These are phyloP conservation scores for Huiozyma naganishii DNA, from an alignment of 805 yeast species.

Conservation along the genomic window DNA sequence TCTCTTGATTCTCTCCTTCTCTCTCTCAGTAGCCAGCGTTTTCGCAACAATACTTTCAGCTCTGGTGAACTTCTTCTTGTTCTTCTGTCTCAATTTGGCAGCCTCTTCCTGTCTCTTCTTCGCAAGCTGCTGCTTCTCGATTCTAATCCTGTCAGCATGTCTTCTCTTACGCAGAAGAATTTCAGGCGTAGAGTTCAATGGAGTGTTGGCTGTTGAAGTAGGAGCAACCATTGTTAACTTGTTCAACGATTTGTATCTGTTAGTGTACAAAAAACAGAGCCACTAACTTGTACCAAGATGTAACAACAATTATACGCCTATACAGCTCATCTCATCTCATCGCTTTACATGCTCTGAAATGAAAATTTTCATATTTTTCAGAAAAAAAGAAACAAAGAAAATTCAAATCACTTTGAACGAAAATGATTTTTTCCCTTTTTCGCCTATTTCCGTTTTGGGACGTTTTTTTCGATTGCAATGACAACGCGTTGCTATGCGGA, in stretches of 20 bases:
- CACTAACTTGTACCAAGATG: too few species aligned
- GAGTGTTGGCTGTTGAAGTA: slow-evolving; percentile 1
- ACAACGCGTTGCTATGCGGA: too few species aligned
- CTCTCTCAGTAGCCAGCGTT: slow-evolving; percentile 54
- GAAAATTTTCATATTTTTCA: too few species aligned
- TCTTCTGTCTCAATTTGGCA: slow-evolving; percentile 33
- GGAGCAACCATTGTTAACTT: background rate
- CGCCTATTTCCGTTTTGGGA: too few species aligned
- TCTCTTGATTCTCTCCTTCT: slow-evolving; percentile 55
- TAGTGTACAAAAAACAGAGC: too few species aligned
- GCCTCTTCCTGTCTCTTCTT: slow-evolving; percentile 38
- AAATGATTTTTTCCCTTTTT: too few species aligned
- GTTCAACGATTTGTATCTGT: too few species aligned
- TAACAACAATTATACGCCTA: too few species aligned
- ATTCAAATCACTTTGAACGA: too few species aligned
- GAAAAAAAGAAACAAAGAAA: too few species aligned
- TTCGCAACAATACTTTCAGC: slow-evolving; percentile 66
- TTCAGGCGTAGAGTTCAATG: slow-evolving; percentile 54
- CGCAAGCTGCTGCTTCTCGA: slow-evolving; percentile 63
- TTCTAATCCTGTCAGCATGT: slow-evolving; percentile 60
- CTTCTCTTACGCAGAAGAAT: slow-evolving; percentile 69
- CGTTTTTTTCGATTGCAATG: too few species aligned
- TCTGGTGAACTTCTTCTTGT: slow-evolving; percentile 50
- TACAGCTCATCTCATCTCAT: slow-evolving; percentile 2
- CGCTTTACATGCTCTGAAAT: slow-evolving; percentile 7